Evolutionary conservation across 1,284 basidiomycete genomes (phyloP).

Genomic region (Papiliotrema terrestris): DNA sequence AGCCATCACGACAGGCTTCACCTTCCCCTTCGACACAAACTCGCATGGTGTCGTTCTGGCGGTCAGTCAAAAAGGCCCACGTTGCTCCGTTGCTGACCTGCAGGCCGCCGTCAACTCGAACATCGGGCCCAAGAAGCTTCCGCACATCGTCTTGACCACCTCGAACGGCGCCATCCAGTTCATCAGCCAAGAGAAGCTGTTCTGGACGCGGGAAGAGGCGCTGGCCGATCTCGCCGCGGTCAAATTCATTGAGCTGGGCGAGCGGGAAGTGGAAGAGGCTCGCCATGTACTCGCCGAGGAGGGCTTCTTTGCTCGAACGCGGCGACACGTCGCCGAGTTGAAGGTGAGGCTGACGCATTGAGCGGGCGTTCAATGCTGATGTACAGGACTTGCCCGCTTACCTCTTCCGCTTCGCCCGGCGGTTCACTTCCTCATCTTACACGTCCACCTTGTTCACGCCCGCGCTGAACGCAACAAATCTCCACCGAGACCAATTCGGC

Average conservation of each 20-base stretch:
- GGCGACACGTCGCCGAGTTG: constrained; percentile 62
- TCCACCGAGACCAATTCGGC: constrained; percentile 75
- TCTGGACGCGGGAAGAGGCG: constrained; percentile 80
- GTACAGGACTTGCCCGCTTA: constrained; percentile 68
- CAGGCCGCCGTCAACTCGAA: constrained; percentile 22
- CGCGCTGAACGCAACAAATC: constrained; percentile 40
- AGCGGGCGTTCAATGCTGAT: constrained; percentile 1
- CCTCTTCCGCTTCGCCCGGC: constrained; percentile 61
- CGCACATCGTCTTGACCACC: constrained; percentile 58
- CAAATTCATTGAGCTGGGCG: constrained; percentile 75
- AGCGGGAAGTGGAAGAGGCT: constrained; percentile 55
- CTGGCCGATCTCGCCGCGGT: constrained; percentile 64
- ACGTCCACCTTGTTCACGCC: constrained; percentile 51
- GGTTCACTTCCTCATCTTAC: constrained; percentile 72
- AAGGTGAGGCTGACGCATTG: constrained; percentile 52
- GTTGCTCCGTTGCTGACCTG: too few relatives aligned
- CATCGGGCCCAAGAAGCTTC: constrained; percentile 15
- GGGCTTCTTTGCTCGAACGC: constrained; percentile 57
- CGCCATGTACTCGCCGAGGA: constrained; percentile 54
- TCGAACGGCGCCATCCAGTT: constrained; percentile 75
- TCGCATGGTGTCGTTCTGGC: constrained; percentile 68
- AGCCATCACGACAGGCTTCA: constrained; percentile 54
- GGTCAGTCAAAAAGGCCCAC: constrained; percentile 50
- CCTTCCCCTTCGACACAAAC: constrained; percentile 67
- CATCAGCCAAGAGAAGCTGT: constrained; percentile 57